phyloP scores from a whole-genome alignment of 331 rosid genomes.

The Quercus phellos region DNA sequence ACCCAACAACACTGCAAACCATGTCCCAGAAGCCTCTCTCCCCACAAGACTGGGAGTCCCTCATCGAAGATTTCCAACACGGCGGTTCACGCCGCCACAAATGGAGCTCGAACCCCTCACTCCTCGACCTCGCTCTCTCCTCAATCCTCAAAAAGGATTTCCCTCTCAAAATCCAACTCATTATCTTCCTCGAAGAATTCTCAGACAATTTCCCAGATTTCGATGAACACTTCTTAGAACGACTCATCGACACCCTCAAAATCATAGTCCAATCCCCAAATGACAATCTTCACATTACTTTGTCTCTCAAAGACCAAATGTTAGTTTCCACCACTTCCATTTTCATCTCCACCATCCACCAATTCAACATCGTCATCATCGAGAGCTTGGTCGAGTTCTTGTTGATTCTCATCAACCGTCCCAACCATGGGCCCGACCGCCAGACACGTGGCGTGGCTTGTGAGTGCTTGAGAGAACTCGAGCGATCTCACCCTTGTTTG shows the following conservation, averaged over 20 bases:
- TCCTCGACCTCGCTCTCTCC: conserved; percentile 62
- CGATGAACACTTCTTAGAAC: conserved; percentile 30
- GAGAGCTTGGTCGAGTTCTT: conserved; percentile 61
- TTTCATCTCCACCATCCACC: conserved; percentile 38
- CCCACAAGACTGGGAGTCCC: conserved; percentile 73
- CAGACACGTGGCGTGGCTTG: conserved; percentile 74
- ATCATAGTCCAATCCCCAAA: conserved; percentile 53
- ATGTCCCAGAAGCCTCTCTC: conserved; percentile 48
- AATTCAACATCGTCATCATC: conserved; percentile 11
- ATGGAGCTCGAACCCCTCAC: conserved; percentile 46
- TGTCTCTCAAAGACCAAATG: conserved; percentile 71
- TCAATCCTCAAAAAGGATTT: conserved; percentile 65
- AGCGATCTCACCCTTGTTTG: conserved; percentile 59
- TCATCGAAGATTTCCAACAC: conserved; percentile 77
- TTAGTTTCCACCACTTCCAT: conserved; percentile 76
- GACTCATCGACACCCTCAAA: conserved; percentile 57
- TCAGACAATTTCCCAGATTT: conserved; percentile 24
- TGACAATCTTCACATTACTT: conserved; percentile 48
- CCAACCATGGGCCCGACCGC: conserved; percentile 67
- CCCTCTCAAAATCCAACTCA: conserved; percentile 61
- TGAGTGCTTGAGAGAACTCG: conserved; percentile 84
- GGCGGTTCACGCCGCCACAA: conserved; percentile 47
- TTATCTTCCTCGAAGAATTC: conserved; percentile 79
- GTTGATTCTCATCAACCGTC: conserved; percentile 72
- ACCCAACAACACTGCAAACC: conserved; percentile 9